A percentile compares a stretch with the other conserved stretches of the same genome.
Conservation (phyloP, 495 filamentous ascomycete genomes). For the Penicillium robsamsonii region DNA sequence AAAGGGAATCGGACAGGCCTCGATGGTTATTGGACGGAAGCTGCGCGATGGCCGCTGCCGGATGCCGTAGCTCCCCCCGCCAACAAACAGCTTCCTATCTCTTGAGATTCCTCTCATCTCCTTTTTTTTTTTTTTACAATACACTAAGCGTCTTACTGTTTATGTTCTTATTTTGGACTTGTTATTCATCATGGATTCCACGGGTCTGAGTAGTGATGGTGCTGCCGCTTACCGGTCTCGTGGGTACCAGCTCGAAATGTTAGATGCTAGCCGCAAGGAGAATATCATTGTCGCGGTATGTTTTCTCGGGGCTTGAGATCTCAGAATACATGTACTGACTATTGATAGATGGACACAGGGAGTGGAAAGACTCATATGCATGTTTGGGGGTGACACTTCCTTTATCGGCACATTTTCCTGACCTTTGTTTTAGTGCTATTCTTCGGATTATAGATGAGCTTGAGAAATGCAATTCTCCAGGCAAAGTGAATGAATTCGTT, state of each 20-base stretch:
- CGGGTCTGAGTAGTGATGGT: constrained; percentile 7
- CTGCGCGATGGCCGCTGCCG: constrained; percentile 4
- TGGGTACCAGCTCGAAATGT: constrained; percentile 88
- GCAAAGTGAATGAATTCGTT: constrained; percentile 52
- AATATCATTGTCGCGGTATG: constrained; percentile 85
- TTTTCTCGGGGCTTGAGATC: not conserved
- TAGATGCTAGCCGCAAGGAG: constrained; percentile 70
- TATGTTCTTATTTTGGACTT: not conserved
- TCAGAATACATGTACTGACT: not conserved
- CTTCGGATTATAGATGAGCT: constrained; percentile 75
- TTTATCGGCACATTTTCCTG: not conserved
- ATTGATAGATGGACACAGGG: constrained; percentile 81
- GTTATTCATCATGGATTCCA: not conserved
- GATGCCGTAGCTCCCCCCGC: constrained; percentile 2
- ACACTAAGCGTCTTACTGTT: no score
- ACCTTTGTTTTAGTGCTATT: constrained; percentile 57
- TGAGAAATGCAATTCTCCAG: constrained; percentile 49
- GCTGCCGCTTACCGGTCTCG: constrained; percentile 47
- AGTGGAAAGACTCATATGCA: constrained; percentile 93
- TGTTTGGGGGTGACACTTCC: constrained; percentile 20
- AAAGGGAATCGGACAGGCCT: not conserved
- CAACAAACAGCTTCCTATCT: not conserved
- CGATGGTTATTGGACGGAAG: not conserved
- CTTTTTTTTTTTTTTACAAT: not conserved
- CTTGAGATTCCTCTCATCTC: not conserved